Conservation (phyloP, 495 filamentous ascomycete genomes). For the Cercophora scortea region DNA sequence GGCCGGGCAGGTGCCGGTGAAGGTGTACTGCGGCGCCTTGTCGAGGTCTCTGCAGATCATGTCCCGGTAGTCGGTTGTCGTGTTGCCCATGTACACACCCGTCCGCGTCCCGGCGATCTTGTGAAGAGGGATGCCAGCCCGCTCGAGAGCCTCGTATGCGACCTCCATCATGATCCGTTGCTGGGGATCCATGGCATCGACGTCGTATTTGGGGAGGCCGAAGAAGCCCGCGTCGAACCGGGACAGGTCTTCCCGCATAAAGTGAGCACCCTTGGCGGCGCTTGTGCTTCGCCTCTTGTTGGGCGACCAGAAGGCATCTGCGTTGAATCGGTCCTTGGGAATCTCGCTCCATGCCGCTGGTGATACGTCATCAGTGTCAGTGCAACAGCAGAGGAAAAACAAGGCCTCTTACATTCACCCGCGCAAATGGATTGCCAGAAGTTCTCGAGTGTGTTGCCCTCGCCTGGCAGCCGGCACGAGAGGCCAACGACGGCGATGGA, state of each 20-base stretch:
- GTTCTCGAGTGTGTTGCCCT: no score
- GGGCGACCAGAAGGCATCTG: neutral
- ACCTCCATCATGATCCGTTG: conserved; percentile 33
- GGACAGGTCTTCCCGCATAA: neutral
- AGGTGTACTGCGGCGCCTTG: conserved; percentile 13
- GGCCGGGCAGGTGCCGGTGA: conserved; percentile 12
- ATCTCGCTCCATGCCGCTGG: neutral
- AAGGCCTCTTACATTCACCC: no score
- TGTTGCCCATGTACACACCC: conserved; percentile 65
- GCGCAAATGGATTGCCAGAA: no score
- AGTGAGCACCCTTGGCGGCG: conserved; percentile 56
- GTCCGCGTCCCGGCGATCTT: conserved; percentile 60
- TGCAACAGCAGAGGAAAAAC: no score
- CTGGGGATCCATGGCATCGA: neutral
- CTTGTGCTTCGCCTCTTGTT: neutral
- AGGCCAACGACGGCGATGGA: no score
- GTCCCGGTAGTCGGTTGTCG: conserved; percentile 63
- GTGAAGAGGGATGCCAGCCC: conserved; percentile 62
- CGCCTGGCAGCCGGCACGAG: no score
- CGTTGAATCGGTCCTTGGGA: neutral
- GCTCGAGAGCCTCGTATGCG: conserved; percentile 75
- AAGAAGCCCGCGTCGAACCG: neutral
- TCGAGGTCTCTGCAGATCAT: conserved; percentile 7
- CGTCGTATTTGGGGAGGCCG: neutral
- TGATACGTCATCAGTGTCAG: no score